phyloP scores from a whole-genome alignment of 371 early-diverging fungal genomes.

The Rhizopus sp. region DNA sequence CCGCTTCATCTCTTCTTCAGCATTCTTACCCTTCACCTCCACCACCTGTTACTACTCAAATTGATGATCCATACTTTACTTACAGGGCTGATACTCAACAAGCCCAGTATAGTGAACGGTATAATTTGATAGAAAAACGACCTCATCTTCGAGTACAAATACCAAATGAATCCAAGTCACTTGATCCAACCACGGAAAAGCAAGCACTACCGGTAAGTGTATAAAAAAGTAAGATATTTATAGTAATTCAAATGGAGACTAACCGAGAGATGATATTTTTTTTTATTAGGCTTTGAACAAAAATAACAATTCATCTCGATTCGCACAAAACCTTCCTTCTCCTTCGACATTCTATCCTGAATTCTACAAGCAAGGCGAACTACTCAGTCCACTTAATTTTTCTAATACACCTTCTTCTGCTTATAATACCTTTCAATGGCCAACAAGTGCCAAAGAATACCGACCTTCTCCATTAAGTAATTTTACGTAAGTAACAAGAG shows the following conservation, averaged over 20 bases:
- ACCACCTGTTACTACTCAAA: neutral
- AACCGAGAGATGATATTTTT: neutral
- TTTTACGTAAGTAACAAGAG: neutral
- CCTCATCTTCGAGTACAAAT: conserved; percentile 54
- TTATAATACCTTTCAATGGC: conserved; percentile 65
- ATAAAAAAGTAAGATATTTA: neutral
- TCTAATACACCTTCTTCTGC: conserved; percentile 56
- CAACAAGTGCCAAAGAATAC: conserved; percentile 39
- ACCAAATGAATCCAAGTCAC: conserved; percentile 22
- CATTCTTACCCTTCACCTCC: conserved; percentile 16
- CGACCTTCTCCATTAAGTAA: conserved; percentile 28
- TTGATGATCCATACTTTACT: neutral
- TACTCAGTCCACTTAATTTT: conserved; percentile 68
- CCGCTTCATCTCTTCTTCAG: conserved; percentile 13
- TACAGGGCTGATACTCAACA: neutral
- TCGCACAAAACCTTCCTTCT: conserved; percentile 77
- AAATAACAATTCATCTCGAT: conserved; percentile 49
- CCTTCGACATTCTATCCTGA: conserved; percentile 77
- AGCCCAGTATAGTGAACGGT: neutral
- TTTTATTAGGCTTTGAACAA: conserved; percentile 34
- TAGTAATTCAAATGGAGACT: neutral
- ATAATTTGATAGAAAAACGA: conserved; percentile 25
- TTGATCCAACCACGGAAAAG: neutral
- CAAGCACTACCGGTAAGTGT: neutral
- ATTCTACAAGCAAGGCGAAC: conserved; percentile 67